Base-by-base conservation (phyloP, 805 yeast genomes). In the Brettanomyces sp. region DNA sequence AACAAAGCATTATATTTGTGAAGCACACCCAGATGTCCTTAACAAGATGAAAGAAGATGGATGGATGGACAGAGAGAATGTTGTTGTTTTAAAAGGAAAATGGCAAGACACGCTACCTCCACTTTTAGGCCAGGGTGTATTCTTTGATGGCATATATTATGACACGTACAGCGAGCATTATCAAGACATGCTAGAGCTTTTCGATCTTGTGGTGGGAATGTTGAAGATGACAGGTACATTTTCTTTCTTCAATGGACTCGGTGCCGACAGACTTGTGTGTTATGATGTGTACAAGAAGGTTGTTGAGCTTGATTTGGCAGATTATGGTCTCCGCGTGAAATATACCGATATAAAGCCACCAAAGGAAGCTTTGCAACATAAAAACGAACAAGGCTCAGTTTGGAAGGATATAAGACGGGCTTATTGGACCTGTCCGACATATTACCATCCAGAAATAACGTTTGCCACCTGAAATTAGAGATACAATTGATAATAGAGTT, bases 151-250 rank as follows among this genome's bases (percentile, higher is more conserved):
- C 3, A 85, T 91, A 34, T 90, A 90, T 64, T 90, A 85, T 60
- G 98, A 90, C 61, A 91, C 98, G 0, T 90, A 84, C 62, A 85
- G 95, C 51, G 98, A 90, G 60, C 95, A 87, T 60, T 90, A 91
- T 62, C 72, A 72, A 49, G 96, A 90, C 59, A 85, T 90, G 93
- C 69, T 88, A 41, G 54, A 53, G 34, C 69, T 91, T 25, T 87
- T 83, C 58, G 96, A 91, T 63, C 59, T 74, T 11, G 72, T 86
- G 4, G 95, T 88, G 18, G 97, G 96, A 0, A 66, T 90, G 43
- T 65, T 90, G 52, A 83, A 84, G 59, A 86, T 93, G 6, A 75
- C 77, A 33, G 98, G 97, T 7, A 74, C 79, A 1, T 89, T 90
- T 52, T 87, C 96, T 4, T 90, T 89, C 59, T 90, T 90, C 73